phyloP scores from a whole-genome alignment of 116 monocot genomes.

The Zostera marina region DNA sequence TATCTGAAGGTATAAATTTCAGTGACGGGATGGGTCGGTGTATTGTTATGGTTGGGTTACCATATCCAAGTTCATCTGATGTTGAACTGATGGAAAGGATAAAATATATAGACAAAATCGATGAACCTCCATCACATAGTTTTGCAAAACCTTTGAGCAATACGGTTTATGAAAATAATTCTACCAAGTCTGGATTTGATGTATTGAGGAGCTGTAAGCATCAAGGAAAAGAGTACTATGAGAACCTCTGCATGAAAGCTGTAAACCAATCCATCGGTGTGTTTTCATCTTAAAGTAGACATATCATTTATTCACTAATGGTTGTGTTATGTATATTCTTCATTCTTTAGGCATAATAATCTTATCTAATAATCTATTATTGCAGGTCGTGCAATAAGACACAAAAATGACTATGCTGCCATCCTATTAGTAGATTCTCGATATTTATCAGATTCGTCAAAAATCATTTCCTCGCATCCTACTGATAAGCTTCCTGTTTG shows the following conservation, averaged over 20 bases:
- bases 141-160: constrained; percentile 3
- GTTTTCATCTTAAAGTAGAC: background rate
- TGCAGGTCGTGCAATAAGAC: constrained; percentile 91
- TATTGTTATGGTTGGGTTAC: constrained; percentile 90
- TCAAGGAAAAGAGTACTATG: constrained; percentile 89
- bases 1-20: constrained; percentile 98
- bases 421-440: constrained; percentile 85
- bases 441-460: constrained; percentile 29
- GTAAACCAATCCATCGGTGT: constrained; percentile 94
- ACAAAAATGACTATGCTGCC: constrained; percentile 88
- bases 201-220: constrained; percentile 59
- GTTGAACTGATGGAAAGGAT: constrained; percentile 83
- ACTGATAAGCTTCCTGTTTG: constrained; percentile 74
- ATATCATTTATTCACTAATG: background rate
- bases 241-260: constrained; percentile 98
- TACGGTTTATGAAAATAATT: constrained; percentile 5
- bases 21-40: constrained; percentile 94
- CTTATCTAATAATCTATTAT: background rate
- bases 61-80: constrained; percentile 87
- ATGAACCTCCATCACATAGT: constrained; percentile 6
- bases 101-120: constrained; percentile 72
- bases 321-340: background rate
- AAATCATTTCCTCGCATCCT: constrained; percentile 22
- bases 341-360: background rate
- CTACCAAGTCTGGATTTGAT: constrained; percentile 45